Base-by-base conservation (phyloP, 306 rosid species). In the Pyrus betulifolia region DNA sequence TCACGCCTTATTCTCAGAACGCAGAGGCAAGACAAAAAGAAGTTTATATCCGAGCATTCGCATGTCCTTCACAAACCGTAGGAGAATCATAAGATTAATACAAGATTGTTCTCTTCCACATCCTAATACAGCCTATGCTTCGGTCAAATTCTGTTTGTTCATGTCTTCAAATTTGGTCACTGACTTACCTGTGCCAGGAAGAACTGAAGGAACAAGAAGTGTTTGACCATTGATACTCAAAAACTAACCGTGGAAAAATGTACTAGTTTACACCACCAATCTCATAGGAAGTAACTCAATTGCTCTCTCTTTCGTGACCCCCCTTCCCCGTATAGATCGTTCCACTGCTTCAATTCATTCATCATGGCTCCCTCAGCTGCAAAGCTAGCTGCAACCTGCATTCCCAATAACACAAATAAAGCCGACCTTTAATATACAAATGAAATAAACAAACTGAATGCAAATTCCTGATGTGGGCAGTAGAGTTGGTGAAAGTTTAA, bases 261-360 rank as follows among this genome's bases (percentile, higher is more conserved):
- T 61, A 63, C 14, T 2, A 5, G 33, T 28, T 60, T 25, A 15
- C 18, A 25, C 46, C n/a, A 28, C 3, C 72, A 63, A 25, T 60
- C 69, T 89, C 86, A 91, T 5, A 95, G 92, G 89, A 95, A 95
- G 79, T 92, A 95, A 25, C 93, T 69, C 31, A 95, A 77, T 49
- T 92, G 97, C 81, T 92, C 81, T 82, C 85, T 88, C 96, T 95
- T 92, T 83, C 98, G 88, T 4, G 96, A 89, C 31, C 98, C 99
- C 4, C 99, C 98, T 87, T 92, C 98, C 25, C 99, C 98, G 6
- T 87, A 96, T 74, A 81, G 72, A 3, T 96, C 91, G 57, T 91
- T 96, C 99, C 99, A 96, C 79, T 91, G 98, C 83, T 85, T 88
- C 88, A 96, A 81, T 81, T 96, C 99, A 27, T 76, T 46, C 99